Percentiles rank a stretch among this genome's conserved stretches.
Conservation (phyloP, 805 yeast genomes). For the Starmerella sp. region DNA sequence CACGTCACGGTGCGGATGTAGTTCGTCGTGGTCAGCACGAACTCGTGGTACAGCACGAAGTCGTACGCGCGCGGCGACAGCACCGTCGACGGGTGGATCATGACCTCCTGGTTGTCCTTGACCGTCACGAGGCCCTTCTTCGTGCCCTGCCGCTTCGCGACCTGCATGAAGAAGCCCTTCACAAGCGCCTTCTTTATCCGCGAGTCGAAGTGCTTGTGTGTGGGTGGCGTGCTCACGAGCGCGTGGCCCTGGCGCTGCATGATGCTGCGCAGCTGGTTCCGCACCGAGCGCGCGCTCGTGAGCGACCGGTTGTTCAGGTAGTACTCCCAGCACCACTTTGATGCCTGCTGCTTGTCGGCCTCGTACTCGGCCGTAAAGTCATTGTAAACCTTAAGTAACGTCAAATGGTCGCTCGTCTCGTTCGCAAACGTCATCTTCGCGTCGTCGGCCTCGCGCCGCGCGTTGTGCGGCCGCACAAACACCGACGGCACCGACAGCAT, state of each 20-base stretch:
- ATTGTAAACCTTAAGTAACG: conserved; percentile 76
- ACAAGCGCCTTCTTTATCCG: conserved; percentile 77
- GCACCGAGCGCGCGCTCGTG: conserved; percentile 73
- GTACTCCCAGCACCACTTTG: conserved; percentile 88
- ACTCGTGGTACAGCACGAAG: conserved; percentile 91
- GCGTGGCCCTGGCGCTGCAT: conserved; percentile 75
- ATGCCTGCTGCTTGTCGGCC: conserved; percentile 13
- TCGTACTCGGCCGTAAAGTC: conserved; percentile 43
- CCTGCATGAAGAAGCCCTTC: conserved; percentile 97
- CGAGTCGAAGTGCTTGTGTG: conserved; percentile 54
- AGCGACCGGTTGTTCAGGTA: conserved; percentile 75
- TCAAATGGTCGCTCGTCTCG: conserved; percentile 89
- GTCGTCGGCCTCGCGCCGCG: conserved; percentile 83
- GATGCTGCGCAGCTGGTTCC: conserved; percentile 68
- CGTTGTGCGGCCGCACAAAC: conserved; percentile 85
- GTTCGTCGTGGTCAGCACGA: conserved; percentile 85
- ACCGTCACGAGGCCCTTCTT: conserved; percentile 68
- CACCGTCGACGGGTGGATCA: conserved; percentile 79
- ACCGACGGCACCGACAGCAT: conserved; percentile 85
- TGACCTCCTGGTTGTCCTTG: conserved; percentile 91
- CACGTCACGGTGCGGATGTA: conserved; percentile 89
- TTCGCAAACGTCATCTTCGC: conserved; percentile 80
- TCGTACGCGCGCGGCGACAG: conserved; percentile 80
- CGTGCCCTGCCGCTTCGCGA: conserved; percentile 75
- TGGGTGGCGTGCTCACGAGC: conserved; percentile 55